Conservation (phyloP, 345 rosid species). For the Eucalyptus globulus region DNA sequence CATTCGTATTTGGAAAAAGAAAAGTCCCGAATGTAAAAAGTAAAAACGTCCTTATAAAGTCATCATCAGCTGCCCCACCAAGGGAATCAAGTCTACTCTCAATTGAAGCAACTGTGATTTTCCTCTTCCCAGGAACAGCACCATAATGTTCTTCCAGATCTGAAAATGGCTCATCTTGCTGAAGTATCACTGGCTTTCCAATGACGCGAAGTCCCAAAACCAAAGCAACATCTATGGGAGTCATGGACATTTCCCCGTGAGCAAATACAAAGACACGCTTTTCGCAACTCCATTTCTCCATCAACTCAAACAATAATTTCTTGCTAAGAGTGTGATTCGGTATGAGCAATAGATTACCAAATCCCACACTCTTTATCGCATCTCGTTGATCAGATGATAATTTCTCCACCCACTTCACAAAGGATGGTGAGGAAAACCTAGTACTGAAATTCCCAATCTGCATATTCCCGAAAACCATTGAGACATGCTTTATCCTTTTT, state of each 20-base stretch:
- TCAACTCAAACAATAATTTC: conserved; percentile 21
- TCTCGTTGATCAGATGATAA: conserved; percentile 10
- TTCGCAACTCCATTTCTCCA: conserved; percentile 21
- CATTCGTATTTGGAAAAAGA: conserved; percentile 19
- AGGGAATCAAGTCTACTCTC: conserved; percentile 23
- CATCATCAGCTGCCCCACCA: conserved; percentile 11
- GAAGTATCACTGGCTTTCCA: conserved; percentile 12
- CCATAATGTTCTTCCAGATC: conserved; percentile 25
- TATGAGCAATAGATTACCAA: conserved; percentile 19
- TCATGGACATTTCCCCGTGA: conserved; percentile 4
- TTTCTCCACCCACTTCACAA: conserved; percentile 19
- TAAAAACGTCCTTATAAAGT: conserved; percentile 23
- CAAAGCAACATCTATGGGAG: conserved; percentile 20
- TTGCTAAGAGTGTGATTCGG: conserved; percentile 24
- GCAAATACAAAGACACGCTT: conserved; percentile 6
- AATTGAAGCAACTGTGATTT: conserved; percentile 10
- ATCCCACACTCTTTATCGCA: conserved; percentile 11
- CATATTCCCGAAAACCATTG: neutral
- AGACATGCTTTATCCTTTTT: neutral
- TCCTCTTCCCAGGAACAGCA: conserved; percentile 20
- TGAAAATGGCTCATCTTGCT: conserved; percentile 13
- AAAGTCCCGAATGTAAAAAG: conserved; percentile 17
- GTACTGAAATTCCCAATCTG: conserved; percentile 28
- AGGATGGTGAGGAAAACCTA: conserved; percentile 23
- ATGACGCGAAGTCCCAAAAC: conserved; percentile 14